Evolutionary conservation across 2,329 filamentous ascomycete species (phyloP).

Genomic region (Fusarium sp.): DNA sequence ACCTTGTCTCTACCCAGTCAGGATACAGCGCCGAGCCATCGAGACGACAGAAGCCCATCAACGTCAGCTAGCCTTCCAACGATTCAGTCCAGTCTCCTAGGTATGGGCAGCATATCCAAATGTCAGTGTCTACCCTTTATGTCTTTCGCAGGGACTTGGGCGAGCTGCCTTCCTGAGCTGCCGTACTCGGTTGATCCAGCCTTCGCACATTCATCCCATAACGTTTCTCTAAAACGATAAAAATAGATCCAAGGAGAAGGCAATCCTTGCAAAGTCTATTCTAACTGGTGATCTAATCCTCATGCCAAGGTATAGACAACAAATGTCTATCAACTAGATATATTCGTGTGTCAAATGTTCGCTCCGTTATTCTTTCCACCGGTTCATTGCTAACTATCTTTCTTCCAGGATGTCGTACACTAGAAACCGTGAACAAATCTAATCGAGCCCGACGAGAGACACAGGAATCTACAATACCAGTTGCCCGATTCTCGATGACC

Average conservation of each 20-base stretch:
- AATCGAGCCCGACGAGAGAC: background rate
- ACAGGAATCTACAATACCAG: too few relatives aligned
- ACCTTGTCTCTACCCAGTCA: background rate
- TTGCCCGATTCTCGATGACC: too few relatives aligned
- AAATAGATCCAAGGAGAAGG: background rate
- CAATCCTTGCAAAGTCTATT: background rate
- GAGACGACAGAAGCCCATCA: background rate
- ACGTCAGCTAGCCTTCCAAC: background rate
- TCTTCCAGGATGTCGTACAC: background rate
- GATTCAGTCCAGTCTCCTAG: fast-evolving
- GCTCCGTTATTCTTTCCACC: background rate
- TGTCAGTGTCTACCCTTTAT: background rate
- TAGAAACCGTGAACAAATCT: too few relatives aligned
- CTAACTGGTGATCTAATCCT: background rate
- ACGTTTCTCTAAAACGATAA: background rate
- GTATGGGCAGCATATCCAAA: fast-evolving
- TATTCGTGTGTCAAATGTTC: background rate
- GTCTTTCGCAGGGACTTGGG: background rate
- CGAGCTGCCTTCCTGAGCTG: background rate
- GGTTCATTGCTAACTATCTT: background rate
- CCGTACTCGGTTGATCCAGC: background rate
- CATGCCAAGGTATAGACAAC: background rate
- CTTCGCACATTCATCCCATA: too few relatives aligned
- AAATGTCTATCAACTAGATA: background rate
- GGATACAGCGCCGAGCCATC: background rate